Base-by-base conservation (phyloP, 2,329 filamentous ascomycete species). In the Colletotrichum sp. region DNA sequence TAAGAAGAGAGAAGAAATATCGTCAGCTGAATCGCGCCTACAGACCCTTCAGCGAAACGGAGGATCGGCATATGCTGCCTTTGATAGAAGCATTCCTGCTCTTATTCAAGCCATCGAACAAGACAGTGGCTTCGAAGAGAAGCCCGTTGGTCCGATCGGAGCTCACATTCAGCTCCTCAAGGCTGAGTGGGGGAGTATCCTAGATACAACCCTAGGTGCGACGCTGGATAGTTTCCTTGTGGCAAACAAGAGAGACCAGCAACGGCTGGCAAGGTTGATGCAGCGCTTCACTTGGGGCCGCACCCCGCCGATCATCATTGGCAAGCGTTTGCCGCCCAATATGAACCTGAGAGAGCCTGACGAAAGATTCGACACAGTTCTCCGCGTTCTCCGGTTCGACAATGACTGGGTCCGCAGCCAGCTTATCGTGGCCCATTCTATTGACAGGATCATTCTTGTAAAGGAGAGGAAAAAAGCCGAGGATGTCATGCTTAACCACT, bases 381-480 rank as follows among this genome's bases (percentile, higher is more conserved):
- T 98, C 61, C 91, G 95, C 66, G 92, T 95, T 2, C 88, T 99
- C 68, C 93, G 95, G 84, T 94, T 98, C 77, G 94, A 97, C 76
- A 92, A 96, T 78, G 91, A 94, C 25, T 85, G 94, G 58, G 93
- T 98, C 25, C 93, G 93, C 66, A 94, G 95, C 76, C 93, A 96
- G 75, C 87, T 98, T 62, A 93, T 99, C 80, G 97, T 98, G 82
- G 93, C 93, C 77, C 90, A 95, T 79, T 86, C 87, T 8, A 95
- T 98, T 68, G 97, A 99, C 77, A 96, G 98, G 83, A 92, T 93
- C 9, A 91, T 98, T 8, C 88, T 99, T 1, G 92, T 98, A 70
- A 88, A 92, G 71, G 88, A 93, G 34, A 88, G 94, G 32, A 84
- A 88, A 2, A 90, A 95, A 71, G 97, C 93, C 2, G 88, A 93